Base-by-base conservation (phyloP, 164 flowering plant species). In the Dillenia turbinata region DNA sequence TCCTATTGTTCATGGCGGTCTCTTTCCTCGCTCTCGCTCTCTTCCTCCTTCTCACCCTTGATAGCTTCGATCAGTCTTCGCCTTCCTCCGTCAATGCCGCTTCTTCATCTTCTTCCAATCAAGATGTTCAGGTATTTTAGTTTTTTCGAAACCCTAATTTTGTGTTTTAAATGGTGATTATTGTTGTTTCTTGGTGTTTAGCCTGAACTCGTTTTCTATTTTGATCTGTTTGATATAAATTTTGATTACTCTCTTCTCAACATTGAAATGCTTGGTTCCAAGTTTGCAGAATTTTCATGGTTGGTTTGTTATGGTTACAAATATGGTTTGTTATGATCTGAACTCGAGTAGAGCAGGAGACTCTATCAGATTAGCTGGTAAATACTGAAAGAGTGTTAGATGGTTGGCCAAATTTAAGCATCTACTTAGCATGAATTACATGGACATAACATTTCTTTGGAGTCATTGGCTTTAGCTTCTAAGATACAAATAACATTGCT, bases 51-150 rank as follows among this genome's bases (percentile, higher is more conserved):
- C 78, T 94, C 60, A 66, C 77, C 33, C 79, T 88, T 33, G 97
- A 88, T 69, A 5, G 40, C 40, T 59, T 78, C 17, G 95, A 91
- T n/a, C 63, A 77, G 10, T 60, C 63, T 15, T 76, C 77, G 14
- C 61, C 78, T 10, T 65, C 81, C 15, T 62, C 93, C 1, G 85
- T 79, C 60, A 80, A 79, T 9, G 84, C 87, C 22, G 78, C 88
- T 43, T 65, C 82, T 14, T 15, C 85, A 33, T 33, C 40, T 33
- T 33, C 40, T 33, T 33, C 40, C 40, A 5, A 33, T 8, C 88
- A 92, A 65, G 94, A 89, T 65, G 90, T 87, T 49, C 92, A 92
- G 96, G 99, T 88, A 59, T 15, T 22, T 12, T 47, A 24, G 49
- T 44, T 9, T 24, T 33, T 26, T 15, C 12, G 47, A 48, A 9